Evolutionary conservation across 2,329 filamentous ascomycete species (phyloP), one percentile per base, ranked within the genome.

Genomic region (Zasmidium citrigriseum): DNA sequence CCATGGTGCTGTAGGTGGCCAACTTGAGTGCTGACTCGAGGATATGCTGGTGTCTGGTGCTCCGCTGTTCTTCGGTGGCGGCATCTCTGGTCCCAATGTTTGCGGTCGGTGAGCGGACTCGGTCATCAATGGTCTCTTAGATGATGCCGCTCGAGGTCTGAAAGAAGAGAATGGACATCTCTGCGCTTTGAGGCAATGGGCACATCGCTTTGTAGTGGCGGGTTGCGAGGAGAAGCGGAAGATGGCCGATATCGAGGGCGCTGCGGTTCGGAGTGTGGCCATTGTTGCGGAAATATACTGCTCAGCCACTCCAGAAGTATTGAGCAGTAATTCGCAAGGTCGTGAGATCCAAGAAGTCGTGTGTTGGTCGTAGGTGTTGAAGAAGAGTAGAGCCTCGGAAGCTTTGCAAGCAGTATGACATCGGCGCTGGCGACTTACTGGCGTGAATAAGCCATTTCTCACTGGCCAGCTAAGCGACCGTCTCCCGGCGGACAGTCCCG

Each of bases 31-130:
- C 64, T 77, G 75, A 38, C 77, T 77, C 38, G 80, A 79, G 10
- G 83, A 80, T 66, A 88, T 86, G 25, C 86, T 87, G 11, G 83
- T 84, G 55, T 88, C 83, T 52, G 83, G 81, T 25, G 82, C 74
- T n/a, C 81, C 80, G 29, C 78, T 73, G 71, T 84, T 87, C 64
- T 84, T 81, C 46, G 84, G 83, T 54, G 79, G 79, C 12, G 84
- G 83, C 64, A 83, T 82, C 48, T 81, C 77, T 1, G 81, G 74
- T 16, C 82, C 78, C n/a, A 89, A 73, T 1, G 79, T 78, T 59
- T 85, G 82, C 20, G 86, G 85, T 57, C 83, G 83, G 67, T 87
- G 86, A 49, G 84, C 84, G 18, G 85, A 87, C 27, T 84, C 84
- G 12, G 86, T 89, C 71, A 87, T 86, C 71, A 89, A 81, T 61